These are phyloP conservation scores for Vinca minor DNA, from an alignment of 257 asterid species.

Conservation along the genomic window DNA sequence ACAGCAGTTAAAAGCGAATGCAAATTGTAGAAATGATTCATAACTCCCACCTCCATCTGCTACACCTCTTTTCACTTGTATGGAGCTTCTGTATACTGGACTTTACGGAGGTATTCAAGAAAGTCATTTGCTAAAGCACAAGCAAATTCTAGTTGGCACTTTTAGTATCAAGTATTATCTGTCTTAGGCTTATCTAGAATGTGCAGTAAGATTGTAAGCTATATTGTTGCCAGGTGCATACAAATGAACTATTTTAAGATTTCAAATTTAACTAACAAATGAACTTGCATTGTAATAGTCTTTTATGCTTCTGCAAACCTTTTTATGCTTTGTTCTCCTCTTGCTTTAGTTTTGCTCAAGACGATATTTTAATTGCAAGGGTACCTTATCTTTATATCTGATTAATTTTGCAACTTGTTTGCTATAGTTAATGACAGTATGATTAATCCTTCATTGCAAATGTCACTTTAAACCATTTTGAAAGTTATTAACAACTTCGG, in stretches of 20 bases:
- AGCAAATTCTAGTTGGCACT: background rate
- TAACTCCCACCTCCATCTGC: background rate
- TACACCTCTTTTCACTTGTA: background rate
- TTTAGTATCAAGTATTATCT: background rate
- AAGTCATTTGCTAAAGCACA: background rate
- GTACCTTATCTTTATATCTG: background rate
- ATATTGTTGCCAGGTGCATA: constrained; percentile 45
- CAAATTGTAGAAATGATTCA: background rate
- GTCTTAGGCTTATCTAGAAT: constrained; percentile 2
- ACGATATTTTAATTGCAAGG: too few relatives aligned
- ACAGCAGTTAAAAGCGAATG: background rate
- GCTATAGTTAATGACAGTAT: too few relatives aligned
- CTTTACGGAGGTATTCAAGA: background rate
- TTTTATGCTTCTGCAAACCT: background rate
- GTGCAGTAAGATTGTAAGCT: background rate
- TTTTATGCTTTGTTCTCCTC: too few relatives aligned
- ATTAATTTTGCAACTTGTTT: background rate
- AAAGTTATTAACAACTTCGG: background rate
- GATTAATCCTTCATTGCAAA: too few relatives aligned
- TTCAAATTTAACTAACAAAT: constrained; percentile 7
- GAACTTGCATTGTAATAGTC: background rate
- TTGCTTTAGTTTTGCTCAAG: too few relatives aligned
- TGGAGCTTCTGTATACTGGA: background rate
- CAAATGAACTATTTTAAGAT: constrained; percentile 22
- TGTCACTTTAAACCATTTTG: too few relatives aligned